phyloP scores from a whole-genome alignment of 2,329 filamentous ascomycete genomes.

The Beauveria varroae region DNA sequence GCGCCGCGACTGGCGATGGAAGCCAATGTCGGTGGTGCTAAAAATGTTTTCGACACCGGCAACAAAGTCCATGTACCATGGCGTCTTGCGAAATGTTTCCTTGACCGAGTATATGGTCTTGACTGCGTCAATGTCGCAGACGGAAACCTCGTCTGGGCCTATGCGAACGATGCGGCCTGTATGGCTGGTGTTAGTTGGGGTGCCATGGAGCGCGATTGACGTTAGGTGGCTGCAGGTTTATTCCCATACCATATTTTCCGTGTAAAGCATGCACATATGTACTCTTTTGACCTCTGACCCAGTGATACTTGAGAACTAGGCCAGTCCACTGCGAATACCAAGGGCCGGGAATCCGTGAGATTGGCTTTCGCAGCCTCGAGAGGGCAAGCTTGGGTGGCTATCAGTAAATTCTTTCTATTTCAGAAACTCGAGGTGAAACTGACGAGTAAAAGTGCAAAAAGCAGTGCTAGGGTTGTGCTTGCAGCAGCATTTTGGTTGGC shows the following conservation, averaged over 20 bases:
- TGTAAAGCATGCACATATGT: slow-evolving; percentile 2
- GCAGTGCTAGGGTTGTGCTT: not conserved
- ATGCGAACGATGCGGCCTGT: slow-evolving; percentile 8
- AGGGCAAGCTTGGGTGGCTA: not conserved
- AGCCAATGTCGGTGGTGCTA: not conserved
- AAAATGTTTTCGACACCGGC: not conserved
- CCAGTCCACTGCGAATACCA: slow-evolving; percentile 6
- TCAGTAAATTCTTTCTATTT: not conserved
- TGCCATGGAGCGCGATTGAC: too few species aligned
- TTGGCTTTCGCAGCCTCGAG: not conserved
- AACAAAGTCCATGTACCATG: slow-evolving; percentile 1
- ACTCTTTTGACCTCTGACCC: not conserved
- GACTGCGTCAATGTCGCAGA: not conserved
- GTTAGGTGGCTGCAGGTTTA: too few species aligned
- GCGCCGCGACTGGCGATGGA: slow-evolving; percentile 5
- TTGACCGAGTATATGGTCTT: slow-evolving; percentile 7
- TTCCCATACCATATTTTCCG: slow-evolving; percentile 2
- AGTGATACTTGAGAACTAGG: slow-evolving; percentile 2
- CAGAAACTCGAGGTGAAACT: not conserved
- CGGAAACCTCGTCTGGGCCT: slow-evolving; percentile 2
- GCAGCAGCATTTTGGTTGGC: not conserved
- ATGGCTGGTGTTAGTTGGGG: not conserved
- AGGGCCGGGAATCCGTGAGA: slow-evolving; percentile 1
- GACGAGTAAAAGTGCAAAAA: not conserved
- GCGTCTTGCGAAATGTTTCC: slow-evolving; percentile 7